Percentiles rank a stretch among this genome's conserved stretches.
Conservation (phyloP, 495 filamentous ascomycete species). For the Pyrenula aspistea region DNA sequence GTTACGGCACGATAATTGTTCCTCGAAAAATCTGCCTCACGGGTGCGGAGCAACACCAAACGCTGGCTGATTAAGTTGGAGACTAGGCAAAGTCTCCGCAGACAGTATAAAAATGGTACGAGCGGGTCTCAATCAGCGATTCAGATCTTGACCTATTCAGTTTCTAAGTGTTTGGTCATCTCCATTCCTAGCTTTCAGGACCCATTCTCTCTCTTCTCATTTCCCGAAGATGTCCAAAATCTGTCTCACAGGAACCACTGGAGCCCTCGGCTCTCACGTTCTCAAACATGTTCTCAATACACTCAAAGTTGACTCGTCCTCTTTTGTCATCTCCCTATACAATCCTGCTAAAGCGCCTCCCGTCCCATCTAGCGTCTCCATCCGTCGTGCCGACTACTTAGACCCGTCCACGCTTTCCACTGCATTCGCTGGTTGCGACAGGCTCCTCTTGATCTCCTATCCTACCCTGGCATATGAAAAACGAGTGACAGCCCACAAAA, state of each 20-base stretch:
- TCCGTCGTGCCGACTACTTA: constrained; percentile 27
- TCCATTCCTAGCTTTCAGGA: neutral
- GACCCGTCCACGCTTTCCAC: constrained; percentile 13
- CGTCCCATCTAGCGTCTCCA: constrained; percentile 14
- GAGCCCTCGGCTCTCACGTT: neutral
- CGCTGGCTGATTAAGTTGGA: neutral
- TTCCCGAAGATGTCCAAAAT: neutral
- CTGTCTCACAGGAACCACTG: neutral
- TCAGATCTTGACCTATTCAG: neutral
- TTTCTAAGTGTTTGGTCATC: neutral
- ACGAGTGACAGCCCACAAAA: constrained; percentile 27
- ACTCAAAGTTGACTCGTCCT: neutral
- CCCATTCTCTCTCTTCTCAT: neutral
- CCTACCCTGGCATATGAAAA: constrained; percentile 27
- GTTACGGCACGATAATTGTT: too few species aligned
- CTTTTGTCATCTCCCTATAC: neutral
- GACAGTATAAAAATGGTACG: neutral
- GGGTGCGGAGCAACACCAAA: neutral
- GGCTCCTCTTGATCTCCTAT: constrained; percentile 29
- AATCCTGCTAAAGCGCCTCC: neutral
- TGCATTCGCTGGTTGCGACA: constrained; percentile 24
- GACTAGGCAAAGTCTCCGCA: neutral
- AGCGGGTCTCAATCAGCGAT: too few species aligned
- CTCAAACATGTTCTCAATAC: neutral
- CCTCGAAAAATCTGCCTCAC: too few species aligned